Percentiles rank a stretch among this genome's conserved stretches.
phyloP scores from a whole-genome alignment of 177 flowering plant genomes.

The Vitis hybrid region DNA sequence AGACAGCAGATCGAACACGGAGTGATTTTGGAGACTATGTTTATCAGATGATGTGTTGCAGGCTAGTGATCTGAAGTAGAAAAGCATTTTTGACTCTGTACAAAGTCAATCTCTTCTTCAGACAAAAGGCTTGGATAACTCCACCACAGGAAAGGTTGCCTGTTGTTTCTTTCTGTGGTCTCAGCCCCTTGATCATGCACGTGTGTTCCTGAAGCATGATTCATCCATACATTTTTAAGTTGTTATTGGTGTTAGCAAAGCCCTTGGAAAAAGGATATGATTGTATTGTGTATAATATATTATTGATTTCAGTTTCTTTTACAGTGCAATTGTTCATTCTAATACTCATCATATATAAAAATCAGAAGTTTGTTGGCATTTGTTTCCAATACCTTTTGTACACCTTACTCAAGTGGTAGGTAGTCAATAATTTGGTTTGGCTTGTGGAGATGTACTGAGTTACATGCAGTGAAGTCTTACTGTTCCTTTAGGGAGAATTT shows the following conservation, averaged over 20 bases:
- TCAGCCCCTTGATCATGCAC: neutral
- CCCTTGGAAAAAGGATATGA: neutral
- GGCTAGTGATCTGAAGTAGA: conserved; percentile 11
- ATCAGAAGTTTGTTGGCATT: conserved; percentile 8
- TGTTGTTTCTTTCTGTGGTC: neutral
- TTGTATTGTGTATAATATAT: conserved; percentile 18
- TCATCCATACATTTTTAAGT: neutral
- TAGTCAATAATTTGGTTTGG: too few species aligned
- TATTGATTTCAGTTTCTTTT: conserved; percentile 5
- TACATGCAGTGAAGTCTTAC: too few species aligned
- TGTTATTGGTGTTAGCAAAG: neutral
- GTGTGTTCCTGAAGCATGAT: neutral
- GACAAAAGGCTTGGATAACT: conserved; percentile 4
- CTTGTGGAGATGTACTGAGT: too few species aligned
- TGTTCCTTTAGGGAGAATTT: too few species aligned
- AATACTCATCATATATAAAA: neutral
- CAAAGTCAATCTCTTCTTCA: conserved; percentile 4
- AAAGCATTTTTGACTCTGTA: conserved; percentile 9
- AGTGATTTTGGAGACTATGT: neutral
- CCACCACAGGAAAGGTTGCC: neutral
- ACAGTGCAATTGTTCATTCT: conserved; percentile 7
- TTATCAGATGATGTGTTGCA: conserved; percentile 5
- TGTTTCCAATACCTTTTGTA: neutral
- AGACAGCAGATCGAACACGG: conserved; percentile 8
- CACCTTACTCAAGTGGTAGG: too few species aligned